Conservation (phyloP, 2,329 filamentous ascomycete genomes). For the Neofusicoccum cordaticola region DNA sequence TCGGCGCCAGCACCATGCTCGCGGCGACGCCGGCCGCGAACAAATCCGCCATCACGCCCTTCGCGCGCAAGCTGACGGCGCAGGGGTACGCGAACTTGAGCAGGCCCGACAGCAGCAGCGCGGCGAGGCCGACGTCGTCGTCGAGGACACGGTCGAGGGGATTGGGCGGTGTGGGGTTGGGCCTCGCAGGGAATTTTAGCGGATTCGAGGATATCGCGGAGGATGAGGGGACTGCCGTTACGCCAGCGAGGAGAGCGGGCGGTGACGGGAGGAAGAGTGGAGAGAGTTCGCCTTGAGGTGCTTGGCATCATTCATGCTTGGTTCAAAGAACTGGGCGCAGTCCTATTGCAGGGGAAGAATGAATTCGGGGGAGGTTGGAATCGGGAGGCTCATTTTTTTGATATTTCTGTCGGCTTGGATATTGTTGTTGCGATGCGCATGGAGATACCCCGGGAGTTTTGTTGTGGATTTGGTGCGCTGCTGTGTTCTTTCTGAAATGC, state of each 20-base stretch:
- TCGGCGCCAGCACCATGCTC: constrained; percentile 3
- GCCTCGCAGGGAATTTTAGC: constrained; percentile 9
- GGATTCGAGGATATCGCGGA: constrained; percentile 19
- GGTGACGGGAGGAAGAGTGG: background rate
- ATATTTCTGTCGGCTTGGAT: background rate
- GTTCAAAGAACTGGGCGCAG: too few species aligned
- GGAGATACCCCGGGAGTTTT: background rate
- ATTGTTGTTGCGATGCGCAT: background rate
- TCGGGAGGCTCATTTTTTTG: too few species aligned
- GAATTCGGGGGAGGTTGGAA: too few species aligned
- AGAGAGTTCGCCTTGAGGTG: constrained; percentile 1
- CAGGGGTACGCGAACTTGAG: constrained; percentile 23
- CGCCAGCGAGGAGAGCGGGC: background rate
- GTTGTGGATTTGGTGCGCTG: background rate
- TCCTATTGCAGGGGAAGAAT: too few species aligned
- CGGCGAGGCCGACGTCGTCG: background rate
- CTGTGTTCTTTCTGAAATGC: background rate
- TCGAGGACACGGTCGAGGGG: background rate
- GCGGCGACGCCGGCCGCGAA: constrained; percentile 18
- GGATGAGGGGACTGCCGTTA: background rate
- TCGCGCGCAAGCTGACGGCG: constrained; percentile 35
- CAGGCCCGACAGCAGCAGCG: background rate
- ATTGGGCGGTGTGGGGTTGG: background rate
- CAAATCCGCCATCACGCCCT: constrained; percentile 38
- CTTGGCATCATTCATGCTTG: too few species aligned